Conservation (phyloP, 2,329 filamentous ascomycete genomes). For the Venturia pyrina region DNA sequence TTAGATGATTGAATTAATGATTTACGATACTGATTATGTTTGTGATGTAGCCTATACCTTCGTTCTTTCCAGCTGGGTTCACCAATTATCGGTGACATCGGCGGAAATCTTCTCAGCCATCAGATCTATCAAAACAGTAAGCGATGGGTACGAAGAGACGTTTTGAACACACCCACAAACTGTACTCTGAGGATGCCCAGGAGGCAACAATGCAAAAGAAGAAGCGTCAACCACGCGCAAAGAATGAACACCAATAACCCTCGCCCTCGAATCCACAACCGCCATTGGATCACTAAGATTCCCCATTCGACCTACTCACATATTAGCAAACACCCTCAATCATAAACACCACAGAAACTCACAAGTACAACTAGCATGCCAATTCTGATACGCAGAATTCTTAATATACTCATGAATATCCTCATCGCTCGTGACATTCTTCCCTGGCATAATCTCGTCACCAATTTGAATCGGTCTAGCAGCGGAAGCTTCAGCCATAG, state of each 20-base stretch:
- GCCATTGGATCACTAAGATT: slow-evolving; percentile 17
- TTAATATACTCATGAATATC: slow-evolving; percentile 11
- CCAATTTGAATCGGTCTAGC: not conserved
- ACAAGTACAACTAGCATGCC: slow-evolving; percentile 24
- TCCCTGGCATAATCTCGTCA: not conserved
- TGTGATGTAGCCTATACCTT: not conserved
- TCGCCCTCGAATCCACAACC: slow-evolving; percentile 20
- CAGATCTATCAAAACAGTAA: not conserved
- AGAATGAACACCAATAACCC: slow-evolving; percentile 20
- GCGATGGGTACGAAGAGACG: slow-evolving; percentile 10
- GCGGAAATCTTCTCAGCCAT: slow-evolving; percentile 8
- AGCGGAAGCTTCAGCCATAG: slow-evolving; percentile 4
- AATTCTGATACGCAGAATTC: not conserved
- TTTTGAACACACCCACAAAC: slow-evolving; percentile 17
- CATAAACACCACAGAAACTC: slow-evolving; percentile 15
- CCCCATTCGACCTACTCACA: slow-evolving; percentile 14
- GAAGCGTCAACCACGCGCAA: slow-evolving; percentile 19
- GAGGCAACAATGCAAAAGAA: slow-evolving; percentile 16
- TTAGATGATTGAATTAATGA: not conserved
- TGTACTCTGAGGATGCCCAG: slow-evolving; percentile 14
- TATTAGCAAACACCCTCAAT: not conserved
- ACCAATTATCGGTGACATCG: not conserved
- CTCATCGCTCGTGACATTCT: slow-evolving; percentile 1
- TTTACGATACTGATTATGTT: not conserved
- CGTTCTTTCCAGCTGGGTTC: not conserved